Evolutionary conservation across 257 asterid genomes (phyloP).

Genomic region (Paraleonurus japonicus): DNA sequence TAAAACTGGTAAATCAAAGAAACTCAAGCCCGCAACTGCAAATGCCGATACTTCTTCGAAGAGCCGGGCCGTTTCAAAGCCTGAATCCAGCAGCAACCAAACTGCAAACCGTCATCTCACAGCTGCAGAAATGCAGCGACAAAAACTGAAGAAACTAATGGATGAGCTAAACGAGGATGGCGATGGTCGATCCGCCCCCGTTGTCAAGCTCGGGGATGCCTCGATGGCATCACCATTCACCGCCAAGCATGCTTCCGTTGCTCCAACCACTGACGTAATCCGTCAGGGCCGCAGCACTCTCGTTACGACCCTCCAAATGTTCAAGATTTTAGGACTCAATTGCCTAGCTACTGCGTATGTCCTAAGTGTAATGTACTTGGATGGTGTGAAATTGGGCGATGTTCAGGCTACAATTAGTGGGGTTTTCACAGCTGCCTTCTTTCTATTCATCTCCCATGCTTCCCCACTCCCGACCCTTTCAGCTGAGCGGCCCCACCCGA

Average conservation of each 20-base stretch:
- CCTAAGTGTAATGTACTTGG: constrained; percentile 90
- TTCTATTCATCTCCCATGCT: constrained; percentile 92
- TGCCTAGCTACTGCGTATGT: constrained; percentile 98
- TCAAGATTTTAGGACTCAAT: constrained; percentile 96
- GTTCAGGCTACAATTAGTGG: constrained; percentile 98
- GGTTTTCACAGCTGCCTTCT: constrained; percentile 93
- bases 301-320: constrained; percentile 98
- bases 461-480: constrained; percentile 87
- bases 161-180: constrained; percentile 91
- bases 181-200: constrained; percentile 86
- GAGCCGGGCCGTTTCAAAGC: constrained; percentile 40
- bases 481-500: constrained; percentile 93
- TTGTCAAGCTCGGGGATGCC: constrained; percentile 95
- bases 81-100: constrained; percentile 55
- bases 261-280: constrained; percentile 85
- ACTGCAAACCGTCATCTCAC: constrained; percentile 68
- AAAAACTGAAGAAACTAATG: constrained; percentile 88
- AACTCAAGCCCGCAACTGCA: constrained; percentile 45
- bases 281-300: constrained; percentile 99
- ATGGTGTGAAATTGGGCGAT: constrained; percentile 94
- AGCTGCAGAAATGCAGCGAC: constrained; percentile 80
- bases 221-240: constrained; percentile 99
- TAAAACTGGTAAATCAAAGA: constrained; percentile 61
- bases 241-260: constrained; percentile 95
- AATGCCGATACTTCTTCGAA: constrained; percentile 51